Evolutionary conservation across 768 basidiomycete genomes (phyloP).

Genomic region (Mycena crocata): DNA sequence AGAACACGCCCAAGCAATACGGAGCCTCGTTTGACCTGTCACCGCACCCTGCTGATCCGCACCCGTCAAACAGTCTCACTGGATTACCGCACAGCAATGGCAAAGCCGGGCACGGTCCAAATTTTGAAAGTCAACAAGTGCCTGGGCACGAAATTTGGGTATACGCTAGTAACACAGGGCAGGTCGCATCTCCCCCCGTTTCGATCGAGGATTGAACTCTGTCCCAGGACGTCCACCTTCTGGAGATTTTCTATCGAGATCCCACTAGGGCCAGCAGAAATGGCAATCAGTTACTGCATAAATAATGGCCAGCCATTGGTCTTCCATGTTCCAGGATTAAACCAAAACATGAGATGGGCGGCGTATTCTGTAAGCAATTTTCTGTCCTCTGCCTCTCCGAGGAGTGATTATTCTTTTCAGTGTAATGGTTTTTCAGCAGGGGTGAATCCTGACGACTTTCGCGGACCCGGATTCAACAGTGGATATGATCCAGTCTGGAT

Average conservation of each 20-base stretch:
- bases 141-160: conserved; percentile 81
- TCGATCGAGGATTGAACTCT: conserved; percentile 6
- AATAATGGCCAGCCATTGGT: conserved; percentile 74
- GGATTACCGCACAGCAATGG: conserved; percentile 33
- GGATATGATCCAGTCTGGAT: conserved; percentile 95
- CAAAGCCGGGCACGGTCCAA: conserved; percentile 42
- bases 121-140: conserved; percentile 54
- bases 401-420: conserved; percentile 47
- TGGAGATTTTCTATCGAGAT: conserved; percentile 93
- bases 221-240: conserved; percentile 84
- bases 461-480: conserved; percentile 79
- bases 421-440: conserved; percentile 93
- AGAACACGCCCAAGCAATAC: conserved; percentile 17
- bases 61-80: conserved; percentile 56
- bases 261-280: conserved; percentile 77
- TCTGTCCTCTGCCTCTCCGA: not conserved
- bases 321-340: conserved; percentile 85
- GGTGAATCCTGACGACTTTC: conserved; percentile 89
- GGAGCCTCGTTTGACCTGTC: conserved; percentile 65
- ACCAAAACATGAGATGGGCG: conserved; percentile 92
- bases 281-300: conserved; percentile 82
- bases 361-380: conserved; percentile 76
- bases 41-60: conserved; percentile 82
- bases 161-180: conserved; percentile 69
- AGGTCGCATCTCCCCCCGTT: conserved; percentile 34